Evolutionary conservation across 2,329 filamentous ascomycete genomes (phyloP).

Genomic region (Aspergillus bombycis): DNA sequence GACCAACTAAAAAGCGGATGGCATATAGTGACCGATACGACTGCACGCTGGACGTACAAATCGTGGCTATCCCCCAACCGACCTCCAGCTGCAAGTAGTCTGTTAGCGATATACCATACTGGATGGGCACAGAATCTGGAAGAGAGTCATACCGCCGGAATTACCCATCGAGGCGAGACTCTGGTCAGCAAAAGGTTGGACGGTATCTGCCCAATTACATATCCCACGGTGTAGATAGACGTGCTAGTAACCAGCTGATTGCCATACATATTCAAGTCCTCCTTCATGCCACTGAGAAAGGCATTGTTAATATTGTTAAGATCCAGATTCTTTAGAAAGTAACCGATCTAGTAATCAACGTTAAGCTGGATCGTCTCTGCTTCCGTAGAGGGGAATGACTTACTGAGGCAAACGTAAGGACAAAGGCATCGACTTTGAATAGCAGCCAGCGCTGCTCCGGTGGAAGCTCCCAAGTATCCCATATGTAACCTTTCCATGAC

Average conservation of each 20-base stretch:
- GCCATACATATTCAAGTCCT: conserved; percentile 39
- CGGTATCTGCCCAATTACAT: conserved; percentile 49
- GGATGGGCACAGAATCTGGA: conserved; percentile 1
- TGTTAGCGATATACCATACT: background rate
- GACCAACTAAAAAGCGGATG: conserved; percentile 31
- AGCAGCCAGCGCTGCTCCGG: conserved; percentile 29
- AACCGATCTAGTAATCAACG: conserved; percentile 21
- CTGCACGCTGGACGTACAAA: conserved; percentile 26
- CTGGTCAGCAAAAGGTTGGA: conserved; percentile 51
- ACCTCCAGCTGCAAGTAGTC: conserved; percentile 27
- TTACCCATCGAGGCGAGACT: conserved; percentile 48
- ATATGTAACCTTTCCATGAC: conserved; percentile 27
- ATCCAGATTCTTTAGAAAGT: conserved; percentile 41
- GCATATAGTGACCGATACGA: conserved; percentile 27
- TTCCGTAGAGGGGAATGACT: background rate
- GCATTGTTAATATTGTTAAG: conserved; percentile 49
- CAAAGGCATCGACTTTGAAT: conserved; percentile 34
- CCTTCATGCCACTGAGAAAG: conserved; percentile 42
- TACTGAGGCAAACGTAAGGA: conserved; percentile 30
- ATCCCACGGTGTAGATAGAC: conserved; percentile 50
- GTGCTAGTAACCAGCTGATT: conserved; percentile 43
- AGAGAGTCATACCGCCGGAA: conserved; percentile 30
- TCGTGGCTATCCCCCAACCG: conserved; percentile 33
- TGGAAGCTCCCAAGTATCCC: conserved; percentile 28
- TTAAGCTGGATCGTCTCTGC: background rate